Evolutionary conservation across 23 red algal species (phyloP), one percentile per base, ranked within the genome.

Genomic region (Gracilaria caudata): DNA sequence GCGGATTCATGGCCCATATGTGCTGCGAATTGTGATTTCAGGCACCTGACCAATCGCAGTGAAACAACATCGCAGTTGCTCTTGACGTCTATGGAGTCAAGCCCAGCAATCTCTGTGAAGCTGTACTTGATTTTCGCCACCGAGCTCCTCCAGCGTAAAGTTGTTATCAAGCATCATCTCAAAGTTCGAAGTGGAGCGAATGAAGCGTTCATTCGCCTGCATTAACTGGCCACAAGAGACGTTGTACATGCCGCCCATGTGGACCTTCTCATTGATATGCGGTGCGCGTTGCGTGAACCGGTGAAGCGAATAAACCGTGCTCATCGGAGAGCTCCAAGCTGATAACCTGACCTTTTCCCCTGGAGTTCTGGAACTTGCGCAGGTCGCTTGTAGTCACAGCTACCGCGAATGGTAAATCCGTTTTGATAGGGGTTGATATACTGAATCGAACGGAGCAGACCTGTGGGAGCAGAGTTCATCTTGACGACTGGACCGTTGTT

Each of bases 271-370:
- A 49, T 93, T 37, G 45, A 98, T 80, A 21, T 51, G 28, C n/a
- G 57, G 87, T 9, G 76, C 87, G 14, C 82, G 45, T 78, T 94
- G 84, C 13, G 81, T 79, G 38, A 99, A 99, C 86, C 83, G 21
- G 93, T 94, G 29, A 99, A 60, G 28, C 90, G 88, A 68, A 99
- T 95, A 56, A 86, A 11, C 90, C 92, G 43, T 82, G 83, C 25
- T 95, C 81, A 51, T 99, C 97, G 35, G 91, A 81, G 46, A 99
- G 86, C 66, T 99, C 97, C 77, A 99, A 99, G 39, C 86, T 92
- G 73, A 99, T 92, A 24, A 99, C 78, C 23, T 91, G 80, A 3
- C 97, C 97, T 41, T 99, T 93, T 36, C 93, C 88, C 8, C 82
- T 61, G 19, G 78, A 77, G 60, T 95, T 95, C 60, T 87, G 76